phyloP scores from a whole-genome alignment of 441 rosid genomes.

The Jatropha podagrica region DNA sequence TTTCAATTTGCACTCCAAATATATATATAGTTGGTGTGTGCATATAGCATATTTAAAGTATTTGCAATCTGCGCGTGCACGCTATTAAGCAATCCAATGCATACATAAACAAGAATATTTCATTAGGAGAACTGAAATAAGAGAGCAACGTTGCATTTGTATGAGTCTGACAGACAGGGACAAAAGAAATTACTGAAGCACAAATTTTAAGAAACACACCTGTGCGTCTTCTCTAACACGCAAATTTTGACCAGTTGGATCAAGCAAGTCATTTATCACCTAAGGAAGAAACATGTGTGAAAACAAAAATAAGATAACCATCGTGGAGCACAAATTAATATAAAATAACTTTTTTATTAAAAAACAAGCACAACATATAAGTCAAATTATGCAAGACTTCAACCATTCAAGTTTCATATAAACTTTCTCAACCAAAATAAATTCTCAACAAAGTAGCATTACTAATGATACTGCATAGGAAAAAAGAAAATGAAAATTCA shows the following conservation, averaged over 20 bases:
- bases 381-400: neutral
- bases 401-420: neutral
- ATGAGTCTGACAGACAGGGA: neutral
- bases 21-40: neutral
- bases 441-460: neutral
- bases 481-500: neutral
- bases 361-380: too few species aligned
- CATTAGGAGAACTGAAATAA: neutral
- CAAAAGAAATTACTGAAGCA: neutral
- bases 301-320: constrained; percentile 17
- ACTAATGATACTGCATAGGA: neutral
- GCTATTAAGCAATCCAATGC: neutral
- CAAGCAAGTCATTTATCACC: constrained; percentile 98
- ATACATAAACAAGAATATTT: neutral
- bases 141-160: neutral
- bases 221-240: constrained; percentile 97
- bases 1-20: neutral
- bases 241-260: constrained; percentile 98
- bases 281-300: constrained; percentile 36
- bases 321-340: neutral
- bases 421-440: neutral
- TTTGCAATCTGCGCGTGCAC: too few species aligned
- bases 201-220: constrained; percentile 40
- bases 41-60: neutral
- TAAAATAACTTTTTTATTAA: neutral